phyloP scores from a whole-genome alignment of 1,284 basidiomycete genomes.

The Malassezia brasiliensis region DNA sequence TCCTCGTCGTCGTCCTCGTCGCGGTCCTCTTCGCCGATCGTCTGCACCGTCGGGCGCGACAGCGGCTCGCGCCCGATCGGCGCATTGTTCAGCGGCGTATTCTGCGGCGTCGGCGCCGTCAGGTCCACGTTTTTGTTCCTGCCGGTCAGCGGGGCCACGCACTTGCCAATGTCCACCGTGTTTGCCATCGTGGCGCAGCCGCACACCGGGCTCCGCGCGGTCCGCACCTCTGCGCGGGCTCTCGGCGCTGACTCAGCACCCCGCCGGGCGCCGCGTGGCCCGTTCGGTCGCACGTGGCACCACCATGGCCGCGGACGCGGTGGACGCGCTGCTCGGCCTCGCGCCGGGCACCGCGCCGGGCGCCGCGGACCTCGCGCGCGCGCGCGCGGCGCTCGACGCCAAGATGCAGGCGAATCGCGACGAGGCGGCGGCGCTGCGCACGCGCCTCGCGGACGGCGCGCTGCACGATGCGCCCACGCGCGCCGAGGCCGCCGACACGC shows the following conservation, averaged over 20 bases:
- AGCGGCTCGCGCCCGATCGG: constrained; percentile 54
- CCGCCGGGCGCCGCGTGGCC: neutral
- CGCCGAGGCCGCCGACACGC: constrained; percentile 30
- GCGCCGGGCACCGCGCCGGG: neutral
- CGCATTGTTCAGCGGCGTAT: constrained; percentile 64
- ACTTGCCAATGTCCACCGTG: constrained; percentile 31
- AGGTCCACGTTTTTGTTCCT: constrained; percentile 35
- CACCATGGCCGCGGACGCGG: constrained; percentile 5
- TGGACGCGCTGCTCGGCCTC: constrained; percentile 3
- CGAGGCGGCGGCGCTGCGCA: neutral
- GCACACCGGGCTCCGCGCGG: neutral
- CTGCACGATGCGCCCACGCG: neutral
- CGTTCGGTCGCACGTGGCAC: constrained; percentile 2
- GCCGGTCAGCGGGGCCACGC: constrained; percentile 12
- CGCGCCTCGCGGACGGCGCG: constrained; percentile 5
- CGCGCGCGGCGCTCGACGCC: constrained; percentile 1
- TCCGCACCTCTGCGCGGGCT: neutral
- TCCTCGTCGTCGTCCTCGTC: constrained; percentile 10
- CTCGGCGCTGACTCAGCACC: neutral
- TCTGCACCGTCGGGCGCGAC: constrained; percentile 54
- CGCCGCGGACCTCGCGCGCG: constrained; percentile 5
- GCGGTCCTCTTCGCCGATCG: constrained; percentile 44
- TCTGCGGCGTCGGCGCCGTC: constrained; percentile 66
- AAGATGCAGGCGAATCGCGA: neutral
- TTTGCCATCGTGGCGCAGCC: constrained; percentile 16